phyloP scores from a whole-genome alignment of 768 basidiomycete species.

The Leccinum rimulosum region DNA sequence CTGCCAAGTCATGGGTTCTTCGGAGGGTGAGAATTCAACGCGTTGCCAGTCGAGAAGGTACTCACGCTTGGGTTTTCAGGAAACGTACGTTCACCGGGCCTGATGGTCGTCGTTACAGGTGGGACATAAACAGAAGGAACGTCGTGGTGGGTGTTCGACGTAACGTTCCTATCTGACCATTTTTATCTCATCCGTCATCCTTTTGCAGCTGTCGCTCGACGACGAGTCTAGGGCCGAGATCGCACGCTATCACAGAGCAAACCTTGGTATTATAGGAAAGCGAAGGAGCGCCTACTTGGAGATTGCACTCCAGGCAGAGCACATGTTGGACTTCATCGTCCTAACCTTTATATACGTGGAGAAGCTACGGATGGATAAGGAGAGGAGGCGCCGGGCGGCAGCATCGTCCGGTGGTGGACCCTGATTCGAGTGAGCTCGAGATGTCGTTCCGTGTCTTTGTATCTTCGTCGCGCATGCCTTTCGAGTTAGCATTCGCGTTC shows the following conservation, averaged over 20 bases:
- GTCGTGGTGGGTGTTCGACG: slow-evolving; percentile 12
- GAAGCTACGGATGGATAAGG: slow-evolving; percentile 28
- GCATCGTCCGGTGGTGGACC: slow-evolving; percentile 16
- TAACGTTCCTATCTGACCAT: background rate
- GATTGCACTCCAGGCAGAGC: slow-evolving; percentile 19
- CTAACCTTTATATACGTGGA: slow-evolving; percentile 32
- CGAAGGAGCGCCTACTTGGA: slow-evolving; percentile 20
- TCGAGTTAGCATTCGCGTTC: background rate
- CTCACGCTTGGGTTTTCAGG: slow-evolving; percentile 10
- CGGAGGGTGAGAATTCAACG: slow-evolving; percentile 10
- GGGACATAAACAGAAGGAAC: slow-evolving; percentile 21
- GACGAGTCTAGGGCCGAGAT: slow-evolving; percentile 14
- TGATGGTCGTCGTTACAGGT: slow-evolving; percentile 33
- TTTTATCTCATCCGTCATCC: background rate
- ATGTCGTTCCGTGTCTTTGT: background rate
- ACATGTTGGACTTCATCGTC: slow-evolving; percentile 26
- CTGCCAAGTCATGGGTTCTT: slow-evolving; percentile 20
- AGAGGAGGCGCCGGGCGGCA: slow-evolving; percentile 1
- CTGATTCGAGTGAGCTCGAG: background rate
- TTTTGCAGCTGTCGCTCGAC: slow-evolving; percentile 18
- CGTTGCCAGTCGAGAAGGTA: background rate
- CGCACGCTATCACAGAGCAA: slow-evolving; percentile 23
- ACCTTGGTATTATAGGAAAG: slow-evolving; percentile 25
- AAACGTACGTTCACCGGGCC: slow-evolving; percentile 31
- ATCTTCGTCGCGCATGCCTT: background rate